Evolutionary conservation across 768 basidiomycete species (phyloP).

Genomic region (Tulasnella sp.): DNA sequence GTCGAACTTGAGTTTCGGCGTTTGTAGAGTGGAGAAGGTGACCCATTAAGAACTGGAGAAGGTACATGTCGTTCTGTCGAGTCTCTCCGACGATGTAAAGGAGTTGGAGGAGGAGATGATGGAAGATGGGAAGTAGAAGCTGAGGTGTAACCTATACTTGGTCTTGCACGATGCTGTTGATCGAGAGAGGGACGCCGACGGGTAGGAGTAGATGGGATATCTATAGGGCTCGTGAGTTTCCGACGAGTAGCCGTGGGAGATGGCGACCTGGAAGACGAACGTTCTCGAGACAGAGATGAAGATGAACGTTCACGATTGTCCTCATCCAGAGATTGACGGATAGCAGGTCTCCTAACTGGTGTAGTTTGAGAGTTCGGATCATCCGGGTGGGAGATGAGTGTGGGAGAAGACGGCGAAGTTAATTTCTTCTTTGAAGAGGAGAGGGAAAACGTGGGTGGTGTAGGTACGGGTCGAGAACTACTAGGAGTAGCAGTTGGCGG

Average conservation of each 20-base stretch:
- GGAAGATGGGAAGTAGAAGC: conserved; percentile 16
- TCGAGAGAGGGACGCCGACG: conserved; percentile 12
- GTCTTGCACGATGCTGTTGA: conserved; percentile 4
- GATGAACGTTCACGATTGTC: conserved; percentile 3
- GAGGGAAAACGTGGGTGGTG: conserved; percentile 1
- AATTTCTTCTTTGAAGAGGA: conserved; percentile 4
- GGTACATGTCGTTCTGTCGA: conserved; percentile 10
- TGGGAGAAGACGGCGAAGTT: conserved; percentile 22
- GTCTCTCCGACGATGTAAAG: not conserved
- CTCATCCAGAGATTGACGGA: not conserved
- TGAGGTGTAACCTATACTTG: not conserved
- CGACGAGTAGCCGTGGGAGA: conserved; percentile 1
- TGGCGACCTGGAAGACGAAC: conserved; percentile 5
- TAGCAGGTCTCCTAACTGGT: not conserved
- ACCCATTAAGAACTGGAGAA: not conserved
- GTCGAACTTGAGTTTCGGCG: conserved; percentile 11
- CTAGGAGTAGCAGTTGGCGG: conserved; percentile 26
- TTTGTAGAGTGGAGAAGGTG: conserved; percentile 3
- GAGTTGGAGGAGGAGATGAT: conserved; percentile 1
- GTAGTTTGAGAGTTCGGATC: conserved; percentile 1
- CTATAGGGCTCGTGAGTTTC: conserved; percentile 1
- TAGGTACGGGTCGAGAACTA: not conserved
- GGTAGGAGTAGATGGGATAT: not conserved
- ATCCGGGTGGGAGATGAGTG: not conserved
- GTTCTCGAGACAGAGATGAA: not conserved